These are phyloP conservation scores for Fusarium ramigenum DNA, from an alignment of 2,329 filamentous ascomycete species.

Conservation along the genomic window DNA sequence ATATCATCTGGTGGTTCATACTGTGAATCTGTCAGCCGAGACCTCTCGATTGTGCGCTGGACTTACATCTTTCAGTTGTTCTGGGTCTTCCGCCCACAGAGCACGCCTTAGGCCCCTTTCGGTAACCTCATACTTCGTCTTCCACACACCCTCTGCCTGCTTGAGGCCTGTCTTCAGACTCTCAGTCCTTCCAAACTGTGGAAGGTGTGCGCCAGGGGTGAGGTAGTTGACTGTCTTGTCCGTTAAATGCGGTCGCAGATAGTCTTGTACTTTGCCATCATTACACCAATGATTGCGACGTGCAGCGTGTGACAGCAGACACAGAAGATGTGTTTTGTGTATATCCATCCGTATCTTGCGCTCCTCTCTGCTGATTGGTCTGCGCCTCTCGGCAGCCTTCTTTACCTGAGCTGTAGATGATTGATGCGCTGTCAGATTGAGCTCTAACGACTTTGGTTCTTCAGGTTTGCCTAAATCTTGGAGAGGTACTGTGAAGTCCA, in stretches of 20 bases:
- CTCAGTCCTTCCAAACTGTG: constrained; percentile 79
- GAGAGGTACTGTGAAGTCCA: constrained; percentile 53
- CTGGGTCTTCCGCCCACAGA: constrained; percentile 77
- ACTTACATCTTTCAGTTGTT: constrained; percentile 67
- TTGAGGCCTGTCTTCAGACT: constrained; percentile 83
- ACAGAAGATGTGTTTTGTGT: constrained; percentile 89
- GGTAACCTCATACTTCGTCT: constrained; percentile 73
- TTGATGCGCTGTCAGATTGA: constrained; percentile 62
- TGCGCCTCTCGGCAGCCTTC: constrained; percentile 54
- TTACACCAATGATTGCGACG: constrained; percentile 92
- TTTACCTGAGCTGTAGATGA: constrained; percentile 45
- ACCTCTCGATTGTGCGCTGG: not conserved
- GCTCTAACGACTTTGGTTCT: constrained; percentile 53
- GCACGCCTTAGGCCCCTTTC: constrained; percentile 75
- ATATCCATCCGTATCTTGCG: constrained; percentile 71
- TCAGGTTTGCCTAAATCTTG: constrained; percentile 36
- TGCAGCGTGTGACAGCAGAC: constrained; percentile 80
- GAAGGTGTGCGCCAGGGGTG: constrained; percentile 71
- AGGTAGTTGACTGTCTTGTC: constrained; percentile 73
- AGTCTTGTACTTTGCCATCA: constrained; percentile 71
- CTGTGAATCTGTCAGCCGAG: constrained; percentile 48
- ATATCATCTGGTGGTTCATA: constrained; percentile 68
- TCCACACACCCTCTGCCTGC: constrained; percentile 73
- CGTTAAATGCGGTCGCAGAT: constrained; percentile 71
- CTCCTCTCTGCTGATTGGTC: constrained; percentile 64